phyloP scores from a whole-genome alignment of 352 stramenopile species.

The Elongisporangium prolatum region DNA sequence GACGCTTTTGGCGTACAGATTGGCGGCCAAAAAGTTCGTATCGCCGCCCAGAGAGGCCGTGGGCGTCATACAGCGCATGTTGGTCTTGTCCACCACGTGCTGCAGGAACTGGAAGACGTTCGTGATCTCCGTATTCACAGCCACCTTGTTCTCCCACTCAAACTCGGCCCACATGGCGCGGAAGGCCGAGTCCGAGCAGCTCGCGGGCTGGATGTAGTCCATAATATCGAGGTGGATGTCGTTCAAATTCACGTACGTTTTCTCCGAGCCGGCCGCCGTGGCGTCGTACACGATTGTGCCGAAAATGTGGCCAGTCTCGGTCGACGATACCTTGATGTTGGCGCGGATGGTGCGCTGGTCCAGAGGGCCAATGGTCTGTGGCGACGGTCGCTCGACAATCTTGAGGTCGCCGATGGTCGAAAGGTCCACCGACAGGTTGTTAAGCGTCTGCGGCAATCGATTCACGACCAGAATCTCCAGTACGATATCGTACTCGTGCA shows the following conservation, averaged over 20 bases:
- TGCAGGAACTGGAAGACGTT: conserved; percentile 97
- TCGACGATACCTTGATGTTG: conserved; percentile 99
- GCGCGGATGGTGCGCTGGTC: conserved; percentile 96
- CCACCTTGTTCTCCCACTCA: conserved; percentile 99
- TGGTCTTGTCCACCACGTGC: conserved; percentile 98
- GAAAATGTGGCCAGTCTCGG: conserved; percentile 99
- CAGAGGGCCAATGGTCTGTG: conserved; percentile 96
- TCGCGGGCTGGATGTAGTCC: conserved; percentile 99
- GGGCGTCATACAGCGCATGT: conserved; percentile 99
- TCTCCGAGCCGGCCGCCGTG: conserved; percentile 88
- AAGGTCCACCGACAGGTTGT: conserved; percentile 98
- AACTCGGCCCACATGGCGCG: conserved; percentile 99
- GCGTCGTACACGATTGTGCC: conserved; percentile 99
- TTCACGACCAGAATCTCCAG: conserved; percentile 99
- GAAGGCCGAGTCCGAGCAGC: conserved; percentile 96
- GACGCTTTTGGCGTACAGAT: conserved; percentile 90
- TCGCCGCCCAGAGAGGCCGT: conserved; percentile 83
- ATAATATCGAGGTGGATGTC: conserved; percentile 99
- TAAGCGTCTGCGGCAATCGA: conserved; percentile 96
- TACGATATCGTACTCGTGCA: conserved; percentile 99
- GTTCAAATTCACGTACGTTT: conserved; percentile 99
- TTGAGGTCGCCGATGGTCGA: conserved; percentile 99
- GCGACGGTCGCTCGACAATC: conserved; percentile 98
- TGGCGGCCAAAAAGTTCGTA: conserved; percentile 92
- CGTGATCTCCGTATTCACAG: conserved; percentile 95